These are phyloP conservation scores for Stipa capillata DNA, from an alignment of 176 grass and related monocot species.

Conservation along the genomic window DNA sequence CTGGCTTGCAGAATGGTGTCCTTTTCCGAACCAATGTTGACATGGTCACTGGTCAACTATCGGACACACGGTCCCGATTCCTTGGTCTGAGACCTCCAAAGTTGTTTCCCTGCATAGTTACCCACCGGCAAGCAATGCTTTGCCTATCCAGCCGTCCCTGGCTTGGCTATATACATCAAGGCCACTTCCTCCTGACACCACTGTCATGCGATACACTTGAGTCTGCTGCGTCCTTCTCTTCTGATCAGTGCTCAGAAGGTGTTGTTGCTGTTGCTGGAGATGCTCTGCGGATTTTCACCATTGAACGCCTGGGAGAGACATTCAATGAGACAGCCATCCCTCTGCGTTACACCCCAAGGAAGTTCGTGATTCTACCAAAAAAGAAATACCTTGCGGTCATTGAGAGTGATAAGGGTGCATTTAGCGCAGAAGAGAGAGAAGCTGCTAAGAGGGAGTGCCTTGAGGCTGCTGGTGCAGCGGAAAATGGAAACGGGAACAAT, in stretches of 20 bases:
- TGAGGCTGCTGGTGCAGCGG: slow-evolving; percentile 47
- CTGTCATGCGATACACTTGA: slow-evolving; percentile 92
- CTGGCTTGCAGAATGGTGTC: slow-evolving; percentile 96
- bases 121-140: slow-evolving; percentile 89
- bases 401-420: slow-evolving; percentile 89
- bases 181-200: slow-evolving; percentile 92
- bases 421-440: slow-evolving; percentile 88
- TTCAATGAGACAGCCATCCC: slow-evolving; percentile 94
- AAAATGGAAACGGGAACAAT: slow-evolving; percentile 75
- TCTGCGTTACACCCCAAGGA: slow-evolving; percentile 88
- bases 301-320: slow-evolving; percentile 86
- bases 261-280: slow-evolving; percentile 94
- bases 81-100: slow-evolving; percentile 86
- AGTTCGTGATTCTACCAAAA: slow-evolving; percentile 86
- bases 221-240: slow-evolving; percentile 93
- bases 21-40: slow-evolving; percentile 97
- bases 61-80: slow-evolving; percentile 84
- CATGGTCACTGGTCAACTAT: slow-evolving; percentile 95
- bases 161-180: slow-evolving; percentile 98
- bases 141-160: slow-evolving; percentile 91
- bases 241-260: slow-evolving; percentile 96
- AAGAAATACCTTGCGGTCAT: slow-evolving; percentile 81
- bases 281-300: slow-evolving; percentile 86
- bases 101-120: slow-evolving; percentile 79
- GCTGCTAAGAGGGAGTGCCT: slow-evolving; percentile 84